These are phyloP conservation scores for Yamadazyma blattariae DNA, from an alignment of 1,139 yeast genomes.

Conservation along the genomic window DNA sequence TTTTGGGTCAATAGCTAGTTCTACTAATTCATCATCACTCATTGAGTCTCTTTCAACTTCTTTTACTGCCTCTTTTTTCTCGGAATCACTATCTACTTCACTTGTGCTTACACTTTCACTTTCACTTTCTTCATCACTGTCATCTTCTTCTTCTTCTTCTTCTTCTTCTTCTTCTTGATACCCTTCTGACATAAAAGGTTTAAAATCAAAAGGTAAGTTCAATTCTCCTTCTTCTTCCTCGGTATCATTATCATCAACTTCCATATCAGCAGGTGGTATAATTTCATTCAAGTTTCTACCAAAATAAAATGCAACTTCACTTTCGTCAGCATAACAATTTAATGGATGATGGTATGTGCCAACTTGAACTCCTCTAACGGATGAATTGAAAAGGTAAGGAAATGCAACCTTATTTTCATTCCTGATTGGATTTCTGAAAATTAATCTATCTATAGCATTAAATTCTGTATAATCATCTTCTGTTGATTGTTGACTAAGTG, in stretches of 20 bases:
- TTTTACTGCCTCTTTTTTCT: constrained; percentile 8
- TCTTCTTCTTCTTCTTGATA: constrained; percentile 1
- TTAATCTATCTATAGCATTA: constrained; percentile 82
- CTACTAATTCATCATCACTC: constrained; percentile 16
- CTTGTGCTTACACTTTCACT: background rate
- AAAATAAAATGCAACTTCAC: constrained; percentile 23
- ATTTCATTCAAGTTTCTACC: constrained; percentile 11
- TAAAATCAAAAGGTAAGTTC: constrained; percentile 9
- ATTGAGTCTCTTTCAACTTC: background rate
- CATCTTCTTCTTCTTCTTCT: constrained; percentile 1
- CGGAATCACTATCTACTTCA: constrained; percentile 1
- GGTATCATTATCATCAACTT: constrained; percentile 6
- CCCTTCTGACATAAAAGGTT: constrained; percentile 12
- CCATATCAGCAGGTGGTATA: constrained; percentile 5
- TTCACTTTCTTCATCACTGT: constrained; percentile 2
- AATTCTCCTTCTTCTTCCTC: constrained; percentile 8
- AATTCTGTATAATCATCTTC: constrained; percentile 85
- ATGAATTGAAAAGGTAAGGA: constrained; percentile 81
- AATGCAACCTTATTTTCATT: constrained; percentile 85
- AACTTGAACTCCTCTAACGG: constrained; percentile 62
- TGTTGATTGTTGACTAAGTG: constrained; percentile 61
- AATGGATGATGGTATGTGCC: constrained; percentile 65
- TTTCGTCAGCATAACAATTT: constrained; percentile 46
- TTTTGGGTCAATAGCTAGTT: constrained; percentile 18
- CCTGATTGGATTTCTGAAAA: constrained; percentile 70